Evolutionary conservation across 1,139 yeast genomes (phyloP).

Genomic region (Kodamaea sp.): DNA sequence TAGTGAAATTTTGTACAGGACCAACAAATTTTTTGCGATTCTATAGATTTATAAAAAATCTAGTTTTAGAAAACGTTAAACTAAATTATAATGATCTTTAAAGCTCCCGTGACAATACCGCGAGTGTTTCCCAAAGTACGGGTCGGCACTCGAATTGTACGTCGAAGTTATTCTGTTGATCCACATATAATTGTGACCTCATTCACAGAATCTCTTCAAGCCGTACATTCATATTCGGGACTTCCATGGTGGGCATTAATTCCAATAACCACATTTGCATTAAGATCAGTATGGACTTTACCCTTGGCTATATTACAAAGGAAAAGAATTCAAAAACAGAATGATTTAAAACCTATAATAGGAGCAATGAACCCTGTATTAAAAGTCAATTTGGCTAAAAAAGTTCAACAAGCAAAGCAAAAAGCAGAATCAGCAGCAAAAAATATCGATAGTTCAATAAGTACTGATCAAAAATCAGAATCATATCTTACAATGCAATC

Average conservation of each 20-base stretch:
- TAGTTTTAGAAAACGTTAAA: too few relatives aligned
- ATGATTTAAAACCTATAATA: conserved; percentile 62
- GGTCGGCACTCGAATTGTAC: too few relatives aligned
- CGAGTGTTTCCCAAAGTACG: neutral
- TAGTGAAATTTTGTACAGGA: too few relatives aligned
- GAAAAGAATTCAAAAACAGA: conserved; percentile 64
- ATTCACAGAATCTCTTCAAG: conserved; percentile 43
- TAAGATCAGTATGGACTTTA: conserved; percentile 65
- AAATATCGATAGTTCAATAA: conserved; percentile 1
- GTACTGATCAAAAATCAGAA: conserved; percentile 7
- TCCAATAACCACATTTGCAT: conserved; percentile 65
- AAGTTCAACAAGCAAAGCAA: conserved; percentile 37
- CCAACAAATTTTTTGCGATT: too few relatives aligned
- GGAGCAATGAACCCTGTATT: conserved; percentile 75
- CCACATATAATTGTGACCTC: conserved; percentile 25
- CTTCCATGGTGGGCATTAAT: conserved; percentile 83
- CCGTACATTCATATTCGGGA: conserved; percentile 52
- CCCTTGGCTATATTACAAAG: conserved; percentile 79
- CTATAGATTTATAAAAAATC: too few relatives aligned
- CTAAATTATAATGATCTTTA: neutral
- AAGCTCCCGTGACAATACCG: conserved; percentile 1
- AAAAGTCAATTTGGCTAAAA: conserved; percentile 65
- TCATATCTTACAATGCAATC: conserved; percentile 15
- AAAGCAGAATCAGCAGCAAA: conserved; percentile 20
- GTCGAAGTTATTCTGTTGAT: conserved; percentile 12